Base-by-base conservation (phyloP, 1,139 yeast genomes). In the Nakaseomyces nivariensis region DNA sequence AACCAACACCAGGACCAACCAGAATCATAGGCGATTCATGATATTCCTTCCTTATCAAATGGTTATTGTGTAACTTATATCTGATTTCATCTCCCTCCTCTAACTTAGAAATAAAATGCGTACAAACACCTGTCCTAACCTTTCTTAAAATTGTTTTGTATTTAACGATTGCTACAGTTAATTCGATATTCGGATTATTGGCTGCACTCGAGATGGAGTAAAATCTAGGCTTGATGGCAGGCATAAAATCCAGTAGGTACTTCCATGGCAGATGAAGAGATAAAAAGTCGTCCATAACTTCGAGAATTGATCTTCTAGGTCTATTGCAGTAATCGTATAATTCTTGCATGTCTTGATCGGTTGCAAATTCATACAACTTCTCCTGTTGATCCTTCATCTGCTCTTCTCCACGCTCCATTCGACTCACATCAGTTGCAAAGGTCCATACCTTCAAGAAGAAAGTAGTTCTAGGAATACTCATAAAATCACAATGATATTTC, bases 1-100 rank as follows among this genome's bases (percentile, higher is more conserved):
- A 72, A 1, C 97, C 97, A 0, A 96, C 90, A 6, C 97, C 97
- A 0, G 97, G 94, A 0, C 92, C 82, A 5, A 89, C 75, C 77
- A 89, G 72, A 4, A 89, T 70, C 33, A 85, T 68, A 0, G 95
- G 95, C 1, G 70, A 71, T 5, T 57, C 55, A 3, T 57, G 55
- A 47, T 58, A 48, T 2, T 58, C 56, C 5, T 61, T 64, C 10
- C 45, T 42, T 9, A 61, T 49, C 49, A 79, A 59, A 36, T 72
- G 66, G 49, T 78, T 79, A 41, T 70, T 69, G 50, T 79, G 79
- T 3, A 87, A 56, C 7, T 82, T 74, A 53, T 81, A 82, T 2
- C 79, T 69, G 2, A 90, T 61, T 6, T 67, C 55, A 54, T 79
- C 84, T 1, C 79, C 79, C 0, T 54, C 59, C 0, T 60, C 46